Evolutionary conservation across 306 rosid genomes (phyloP), one percentile per base, ranked within the genome.

Genomic region (Urtica urens): DNA sequence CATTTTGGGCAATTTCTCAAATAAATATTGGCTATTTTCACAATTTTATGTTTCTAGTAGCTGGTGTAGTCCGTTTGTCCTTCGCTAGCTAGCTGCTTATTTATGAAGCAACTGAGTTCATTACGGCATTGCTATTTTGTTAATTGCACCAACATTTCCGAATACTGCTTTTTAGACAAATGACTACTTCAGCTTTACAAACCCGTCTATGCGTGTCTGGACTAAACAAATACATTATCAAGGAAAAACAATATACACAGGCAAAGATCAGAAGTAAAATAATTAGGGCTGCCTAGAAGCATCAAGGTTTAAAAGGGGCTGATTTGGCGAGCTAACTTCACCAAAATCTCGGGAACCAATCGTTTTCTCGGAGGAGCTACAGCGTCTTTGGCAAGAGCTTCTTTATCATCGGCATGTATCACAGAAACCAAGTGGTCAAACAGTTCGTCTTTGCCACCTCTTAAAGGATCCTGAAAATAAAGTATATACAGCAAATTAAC

Each of bases 381-480:
- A 6, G 76, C 80, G 41, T 71, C 83, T 71, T 75, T 64, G 56
- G 71, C 74, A 53, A 75, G 85, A 57, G 94, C 87, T 43, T 77
- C 99, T 29, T 61, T 59, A 37, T 85, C 99, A 44, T 60, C 52
- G 5, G 85, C 68, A 64, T 90, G 99, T 59, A 90, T 57, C 11
- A 71, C 41, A 27, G 87, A 43, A 71, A 90, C 70, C 46, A 73
- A 10, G 19, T 71, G 72, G 33, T 90, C 95, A 57, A 90, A 85
- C 62, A 79, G 60, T 43, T 71, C 92, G 29, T 90, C 90, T 60
- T 64, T 77, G 30, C 99, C 99, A 10, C 99, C 99, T 62, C 95
- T 77, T 13, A 92, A 60, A 19, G 99, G 99, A 75, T 92, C 99
- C 99, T 92, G 81, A 20, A 50, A 39, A 59, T 37, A 14, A 47